Evolutionary conservation across 2,329 filamentous ascomycete species (phyloP).

Genomic region (Aureobasidium sp.): DNA sequence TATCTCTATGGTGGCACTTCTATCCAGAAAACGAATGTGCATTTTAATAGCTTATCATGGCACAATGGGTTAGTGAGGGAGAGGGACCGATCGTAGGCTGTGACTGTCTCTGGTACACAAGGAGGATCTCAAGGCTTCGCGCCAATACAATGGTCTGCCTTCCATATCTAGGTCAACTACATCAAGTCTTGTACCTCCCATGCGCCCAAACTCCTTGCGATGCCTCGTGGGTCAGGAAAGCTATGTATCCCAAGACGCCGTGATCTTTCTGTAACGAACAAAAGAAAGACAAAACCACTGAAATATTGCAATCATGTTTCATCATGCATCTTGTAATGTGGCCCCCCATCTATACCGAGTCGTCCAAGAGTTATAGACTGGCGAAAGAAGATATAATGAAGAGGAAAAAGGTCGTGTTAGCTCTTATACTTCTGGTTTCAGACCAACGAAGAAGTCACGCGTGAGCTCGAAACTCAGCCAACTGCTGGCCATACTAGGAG

Average conservation of each 20-base stretch:
- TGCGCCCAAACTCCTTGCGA: constrained; percentile 7
- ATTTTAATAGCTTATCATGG: too few relatives aligned
- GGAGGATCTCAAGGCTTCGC: background rate
- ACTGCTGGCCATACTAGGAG: constrained; percentile 95
- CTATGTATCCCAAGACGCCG: background rate
- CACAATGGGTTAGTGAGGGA: too few relatives aligned
- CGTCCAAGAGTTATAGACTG: background rate
- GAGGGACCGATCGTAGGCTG: too few relatives aligned
- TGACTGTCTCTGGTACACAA: background rate
- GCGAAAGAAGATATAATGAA: background rate
- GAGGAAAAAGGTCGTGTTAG: background rate
- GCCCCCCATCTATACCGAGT: background rate
- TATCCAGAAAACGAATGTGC: too few relatives aligned
- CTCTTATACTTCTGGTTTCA: constrained; percentile 8
- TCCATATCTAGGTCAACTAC: constrained; percentile 2
- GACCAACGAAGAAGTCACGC: constrained; percentile 68
- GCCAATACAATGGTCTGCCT: background rate
- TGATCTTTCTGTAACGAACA: background rate
- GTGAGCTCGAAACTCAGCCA: constrained; percentile 97
- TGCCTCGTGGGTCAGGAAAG: constrained; percentile 2
- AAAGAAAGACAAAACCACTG: background rate
- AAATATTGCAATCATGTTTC: constrained; percentile 1
- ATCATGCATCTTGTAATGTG: constrained; percentile 3
- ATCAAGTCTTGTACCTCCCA: background rate
- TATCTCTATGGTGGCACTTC: too few relatives aligned